Percentiles rank a stretch among this genome's conserved stretches.
Evolutionary conservation across 2,329 filamentous ascomycete species (phyloP).

Genomic region (Clonostachys rhizophaga): DNA sequence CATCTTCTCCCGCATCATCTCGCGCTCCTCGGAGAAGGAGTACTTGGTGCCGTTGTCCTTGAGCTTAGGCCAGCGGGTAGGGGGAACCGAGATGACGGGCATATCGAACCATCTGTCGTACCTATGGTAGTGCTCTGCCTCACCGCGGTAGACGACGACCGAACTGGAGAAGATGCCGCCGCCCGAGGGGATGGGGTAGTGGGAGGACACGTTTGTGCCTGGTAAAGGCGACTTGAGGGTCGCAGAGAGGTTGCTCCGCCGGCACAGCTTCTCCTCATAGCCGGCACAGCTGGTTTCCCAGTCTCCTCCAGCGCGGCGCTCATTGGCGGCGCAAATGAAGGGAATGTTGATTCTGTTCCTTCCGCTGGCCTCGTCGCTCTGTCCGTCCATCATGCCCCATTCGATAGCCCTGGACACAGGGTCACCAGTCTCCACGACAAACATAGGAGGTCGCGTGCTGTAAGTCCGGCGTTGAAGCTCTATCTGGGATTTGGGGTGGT

Average conservation of each 20-base stretch:
- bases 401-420: slow-evolving; percentile 56
- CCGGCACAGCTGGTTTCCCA: slow-evolving; percentile 61
- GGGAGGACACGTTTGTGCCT: slow-evolving; percentile 30
- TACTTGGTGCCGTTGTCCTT: slow-evolving; percentile 63
- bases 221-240: slow-evolving; percentile 59
- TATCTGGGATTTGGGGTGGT: slow-evolving; percentile 43
- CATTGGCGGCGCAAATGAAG: slow-evolving; percentile 71
- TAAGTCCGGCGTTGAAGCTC: slow-evolving; percentile 25
- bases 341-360: slow-evolving; percentile 42
- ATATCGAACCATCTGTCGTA: slow-evolving; percentile 52
- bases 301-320: slow-evolving; percentile 72
- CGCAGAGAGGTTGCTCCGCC: slow-evolving; percentile 68
- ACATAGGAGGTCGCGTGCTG: slow-evolving; percentile 33
- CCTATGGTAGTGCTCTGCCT: slow-evolving; percentile 59
- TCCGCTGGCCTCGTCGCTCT: slow-evolving; percentile 22
- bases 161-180: slow-evolving; percentile 67
- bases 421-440: slow-evolving; percentile 50
- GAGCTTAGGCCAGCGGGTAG: slow-evolving; percentile 69
- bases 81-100: slow-evolving; percentile 70
- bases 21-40: slow-evolving; percentile 66
- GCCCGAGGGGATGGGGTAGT: slow-evolving; percentile 68
- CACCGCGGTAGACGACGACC: slow-evolving; percentile 70
- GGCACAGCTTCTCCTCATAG: slow-evolving; percentile 63
- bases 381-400: slow-evolving; percentile 38
- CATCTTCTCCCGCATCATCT: slow-evolving; percentile 70